phyloP scores from a whole-genome alignment of 148 eudicot species.

The Selenicereus undatus region DNA sequence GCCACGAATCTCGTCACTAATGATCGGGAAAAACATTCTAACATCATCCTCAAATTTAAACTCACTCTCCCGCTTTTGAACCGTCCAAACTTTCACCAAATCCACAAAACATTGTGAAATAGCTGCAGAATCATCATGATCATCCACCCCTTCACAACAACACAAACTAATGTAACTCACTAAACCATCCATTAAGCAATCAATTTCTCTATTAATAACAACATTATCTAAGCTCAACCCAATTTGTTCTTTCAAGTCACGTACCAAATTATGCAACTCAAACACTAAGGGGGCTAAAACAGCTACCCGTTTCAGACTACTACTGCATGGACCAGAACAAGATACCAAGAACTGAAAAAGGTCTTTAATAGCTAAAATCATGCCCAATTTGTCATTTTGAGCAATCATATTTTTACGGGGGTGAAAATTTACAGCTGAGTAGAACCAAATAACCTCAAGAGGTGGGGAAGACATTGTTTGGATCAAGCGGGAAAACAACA shows the following conservation, averaged over 20 bases:
- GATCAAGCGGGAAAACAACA: conserved; percentile 61
- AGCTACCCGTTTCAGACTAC: conserved; percentile 47
- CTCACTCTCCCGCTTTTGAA: conserved; percentile 34
- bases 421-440: conserved; percentile 65
- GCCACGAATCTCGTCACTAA: conserved; percentile 37
- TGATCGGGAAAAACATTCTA: conserved; percentile 59
- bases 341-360: conserved; percentile 55
- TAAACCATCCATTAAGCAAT: conserved; percentile 50
- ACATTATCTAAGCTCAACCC: conserved; percentile 36
- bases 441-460: conserved; percentile 75
- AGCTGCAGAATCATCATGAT: conserved; percentile 25
- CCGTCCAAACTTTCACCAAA: conserved; percentile 63
- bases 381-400: conserved; percentile 19
- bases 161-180: conserved; percentile 47
- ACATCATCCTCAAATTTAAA: conserved; percentile 40
- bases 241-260: conserved; percentile 18
- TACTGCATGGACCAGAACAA: conserved; percentile 46
- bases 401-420: conserved; percentile 21
- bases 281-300: conserved; percentile 62
- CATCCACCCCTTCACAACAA: conserved; percentile 39
- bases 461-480: conserved; percentile 73
- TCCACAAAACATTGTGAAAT: conserved; percentile 54
- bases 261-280: conserved; percentile 43
- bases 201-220: conserved; percentile 36
- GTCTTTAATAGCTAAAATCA: conserved; percentile 42